Percentiles rank a stretch among this genome's conserved stretches.
Evolutionary conservation across 2,329 filamentous ascomycete species (phyloP).

Genomic region (Colletotrichum sp.): DNA sequence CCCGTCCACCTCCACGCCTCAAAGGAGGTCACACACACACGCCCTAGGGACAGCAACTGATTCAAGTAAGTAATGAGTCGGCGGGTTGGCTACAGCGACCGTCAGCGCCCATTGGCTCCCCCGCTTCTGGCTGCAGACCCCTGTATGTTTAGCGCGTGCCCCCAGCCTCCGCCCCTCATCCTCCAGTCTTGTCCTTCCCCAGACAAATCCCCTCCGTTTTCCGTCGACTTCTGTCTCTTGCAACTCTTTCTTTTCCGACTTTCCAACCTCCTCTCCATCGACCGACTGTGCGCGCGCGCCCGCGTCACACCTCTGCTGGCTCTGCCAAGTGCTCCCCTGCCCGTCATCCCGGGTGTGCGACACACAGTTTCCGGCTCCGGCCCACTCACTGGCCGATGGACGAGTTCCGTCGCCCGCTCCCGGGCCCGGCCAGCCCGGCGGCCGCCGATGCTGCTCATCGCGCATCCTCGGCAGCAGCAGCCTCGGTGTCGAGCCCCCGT

Average conservation of each 20-base stretch:
- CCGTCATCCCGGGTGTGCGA: not conserved
- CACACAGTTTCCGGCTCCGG: not conserved
- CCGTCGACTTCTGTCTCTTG: conserved; percentile 3
- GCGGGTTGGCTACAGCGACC: not conserved
- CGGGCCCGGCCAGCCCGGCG: conserved; percentile 7
- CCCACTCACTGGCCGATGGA: not conserved
- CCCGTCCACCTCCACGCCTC: not conserved
- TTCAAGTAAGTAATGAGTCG: not conserved
- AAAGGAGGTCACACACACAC: not conserved
- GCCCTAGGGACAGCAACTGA: not conserved
- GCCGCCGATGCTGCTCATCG: not conserved
- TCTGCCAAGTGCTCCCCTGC: not conserved
- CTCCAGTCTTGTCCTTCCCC: conserved; percentile 1
- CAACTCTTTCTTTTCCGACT: conserved; percentile 15
- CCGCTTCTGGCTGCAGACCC: not conserved
- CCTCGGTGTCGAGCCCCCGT: not conserved
- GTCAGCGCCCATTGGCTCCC: not conserved
- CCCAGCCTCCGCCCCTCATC: not conserved
- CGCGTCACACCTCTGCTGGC: not conserved
- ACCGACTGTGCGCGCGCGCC: not conserved
- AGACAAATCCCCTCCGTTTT: conserved; percentile 15
- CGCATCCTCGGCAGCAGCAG: conserved; percentile 1
- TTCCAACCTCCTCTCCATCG: not conserved
- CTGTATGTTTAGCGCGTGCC: not conserved
- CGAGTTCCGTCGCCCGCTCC: conserved; percentile 4